phyloP scores from a whole-genome alignment of 2,329 filamentous ascomycete genomes.

The Colletotrichum sp. region DNA sequence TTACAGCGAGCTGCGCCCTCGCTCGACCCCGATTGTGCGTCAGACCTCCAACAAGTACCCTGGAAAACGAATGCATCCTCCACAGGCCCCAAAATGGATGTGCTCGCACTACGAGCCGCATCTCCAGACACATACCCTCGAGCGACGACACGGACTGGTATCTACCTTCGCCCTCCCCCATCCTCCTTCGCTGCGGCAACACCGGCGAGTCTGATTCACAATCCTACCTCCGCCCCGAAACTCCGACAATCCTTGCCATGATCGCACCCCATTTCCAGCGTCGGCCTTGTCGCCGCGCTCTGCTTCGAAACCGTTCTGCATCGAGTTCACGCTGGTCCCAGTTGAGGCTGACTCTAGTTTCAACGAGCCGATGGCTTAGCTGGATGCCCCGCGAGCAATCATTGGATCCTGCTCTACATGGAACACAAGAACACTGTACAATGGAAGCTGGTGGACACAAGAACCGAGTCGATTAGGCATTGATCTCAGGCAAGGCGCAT shows the following conservation, averaged over 20 bases:
- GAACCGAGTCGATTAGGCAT: background rate
- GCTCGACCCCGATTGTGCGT: background rate
- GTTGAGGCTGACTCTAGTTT: background rate
- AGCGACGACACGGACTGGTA: background rate
- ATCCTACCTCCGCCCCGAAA: background rate
- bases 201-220: background rate
- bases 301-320: background rate
- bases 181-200: background rate
- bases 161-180: background rate
- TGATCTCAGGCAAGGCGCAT: background rate
- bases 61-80: background rate
- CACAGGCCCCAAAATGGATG: background rate
- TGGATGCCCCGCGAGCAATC: background rate
- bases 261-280: background rate
- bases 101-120: background rate
- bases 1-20: background rate
- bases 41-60: background rate
- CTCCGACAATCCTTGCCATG: background rate
- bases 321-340: background rate
- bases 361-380: background rate
- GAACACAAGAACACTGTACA: background rate
- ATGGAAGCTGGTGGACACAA: background rate
- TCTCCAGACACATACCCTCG: background rate
- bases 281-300: background rate
- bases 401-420: background rate